These are phyloP conservation scores for Simplicillium sp. DNA, from an alignment of 2,329 filamentous ascomycete species.

Conservation along the genomic window DNA sequence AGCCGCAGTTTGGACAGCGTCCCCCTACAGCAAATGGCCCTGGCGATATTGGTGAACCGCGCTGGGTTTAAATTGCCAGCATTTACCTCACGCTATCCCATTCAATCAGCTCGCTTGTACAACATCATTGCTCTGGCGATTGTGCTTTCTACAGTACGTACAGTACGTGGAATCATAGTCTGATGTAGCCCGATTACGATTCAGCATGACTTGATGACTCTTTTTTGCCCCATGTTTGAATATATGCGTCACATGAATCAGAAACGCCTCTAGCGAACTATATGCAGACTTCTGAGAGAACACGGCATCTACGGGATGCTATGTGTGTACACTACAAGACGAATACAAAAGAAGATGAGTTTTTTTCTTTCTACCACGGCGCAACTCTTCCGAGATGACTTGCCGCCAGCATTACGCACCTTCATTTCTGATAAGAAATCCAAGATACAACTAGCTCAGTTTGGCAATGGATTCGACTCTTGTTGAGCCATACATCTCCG, in stretches of 20 bases:
- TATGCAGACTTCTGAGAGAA: constrained; percentile 4
- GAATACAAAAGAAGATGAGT: constrained; percentile 5
- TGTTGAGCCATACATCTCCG: too few relatives aligned
- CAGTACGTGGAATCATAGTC: constrained; percentile 6
- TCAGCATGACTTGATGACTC: constrained; percentile 31
- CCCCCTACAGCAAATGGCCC: constrained; percentile 13
- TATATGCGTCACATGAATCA: constrained; percentile 10
- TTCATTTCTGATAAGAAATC: too few relatives aligned
- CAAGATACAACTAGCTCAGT: too few relatives aligned
- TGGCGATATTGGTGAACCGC: constrained; percentile 21
- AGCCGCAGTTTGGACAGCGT: constrained; percentile 18
- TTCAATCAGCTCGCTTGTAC: constrained; percentile 20
- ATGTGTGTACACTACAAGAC: constrained; percentile 24
- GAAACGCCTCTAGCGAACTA: constrained; percentile 4
- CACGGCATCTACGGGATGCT: constrained; percentile 17
- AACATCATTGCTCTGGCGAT: constrained; percentile 13
- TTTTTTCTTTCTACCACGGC: too few relatives aligned
- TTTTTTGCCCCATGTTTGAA: constrained; percentile 24
- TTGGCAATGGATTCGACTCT: too few relatives aligned
- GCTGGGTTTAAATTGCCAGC: constrained; percentile 27
- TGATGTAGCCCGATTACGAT: constrained; percentile 24
- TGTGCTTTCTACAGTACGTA: constrained; percentile 2
- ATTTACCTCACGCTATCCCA: constrained; percentile 13
- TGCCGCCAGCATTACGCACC: too few relatives aligned
- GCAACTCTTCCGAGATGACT: too few relatives aligned